phyloP scores from a whole-genome alignment of 805 yeast species.

The Cyberlindnera galapagoensis region DNA sequence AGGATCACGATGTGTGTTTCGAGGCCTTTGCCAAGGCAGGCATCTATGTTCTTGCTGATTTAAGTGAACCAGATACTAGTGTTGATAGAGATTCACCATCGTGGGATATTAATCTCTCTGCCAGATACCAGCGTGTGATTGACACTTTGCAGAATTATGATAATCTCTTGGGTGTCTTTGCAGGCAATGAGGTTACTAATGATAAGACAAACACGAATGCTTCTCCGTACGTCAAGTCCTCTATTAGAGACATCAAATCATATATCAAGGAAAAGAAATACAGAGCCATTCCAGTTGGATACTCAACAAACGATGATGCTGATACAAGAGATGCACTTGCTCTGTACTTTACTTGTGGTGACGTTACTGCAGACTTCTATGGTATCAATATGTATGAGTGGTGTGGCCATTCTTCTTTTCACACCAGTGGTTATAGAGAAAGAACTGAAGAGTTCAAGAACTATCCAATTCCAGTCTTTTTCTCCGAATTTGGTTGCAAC shows the following conservation, averaged over 20 bases:
- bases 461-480: slow-evolving; percentile 67
- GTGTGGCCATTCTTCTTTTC: slow-evolving; percentile 67
- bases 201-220: slow-evolving; percentile 78
- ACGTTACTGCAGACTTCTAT: slow-evolving; percentile 59
- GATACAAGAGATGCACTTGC: slow-evolving; percentile 76
- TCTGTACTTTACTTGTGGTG: slow-evolving; percentile 82
- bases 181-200: slow-evolving; percentile 96
- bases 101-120: slow-evolving; percentile 68
- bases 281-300: slow-evolving; percentile 87
- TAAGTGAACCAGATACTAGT: slow-evolving; percentile 78
- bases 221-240: slow-evolving; percentile 93
- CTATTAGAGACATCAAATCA: slow-evolving; percentile 79
- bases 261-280: slow-evolving; percentile 63
- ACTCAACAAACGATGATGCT: slow-evolving; percentile 85
- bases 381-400: slow-evolving; percentile 87
- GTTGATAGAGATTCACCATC: slow-evolving; percentile 70
- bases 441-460: slow-evolving; percentile 57
- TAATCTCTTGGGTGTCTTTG: slow-evolving; percentile 89
- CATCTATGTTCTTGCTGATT: slow-evolving; percentile 85
- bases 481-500: slow-evolving; percentile 81
- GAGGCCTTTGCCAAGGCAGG: slow-evolving; percentile 71
- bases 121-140: slow-evolving; percentile 76
- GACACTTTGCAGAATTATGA: slow-evolving; percentile 73
- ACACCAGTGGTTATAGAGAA: slow-evolving; percentile 57
- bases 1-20: slow-evolving; percentile 77